phyloP scores from a whole-genome alignment of 2,329 filamentous ascomycete species.

The Penicillium oxalicum region DNA sequence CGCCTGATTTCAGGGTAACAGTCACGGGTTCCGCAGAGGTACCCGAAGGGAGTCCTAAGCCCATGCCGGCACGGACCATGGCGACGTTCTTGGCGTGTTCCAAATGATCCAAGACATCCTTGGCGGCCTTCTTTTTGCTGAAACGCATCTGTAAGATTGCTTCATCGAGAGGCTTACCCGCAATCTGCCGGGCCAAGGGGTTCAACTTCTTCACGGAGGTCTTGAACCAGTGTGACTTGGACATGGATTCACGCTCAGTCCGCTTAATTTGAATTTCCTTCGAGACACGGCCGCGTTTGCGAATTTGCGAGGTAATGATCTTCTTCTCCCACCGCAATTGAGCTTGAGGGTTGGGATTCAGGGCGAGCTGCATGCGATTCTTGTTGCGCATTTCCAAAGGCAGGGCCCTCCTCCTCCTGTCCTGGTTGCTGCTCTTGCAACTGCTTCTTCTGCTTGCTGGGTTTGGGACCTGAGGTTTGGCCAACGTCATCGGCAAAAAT shows the following conservation, averaged over 20 bases:
- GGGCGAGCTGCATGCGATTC: constrained; percentile 53
- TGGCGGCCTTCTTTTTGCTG: constrained; percentile 85
- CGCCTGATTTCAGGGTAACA: constrained; percentile 70
- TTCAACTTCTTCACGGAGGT: constrained; percentile 90
- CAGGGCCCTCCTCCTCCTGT: constrained; percentile 7
- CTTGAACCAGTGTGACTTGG: constrained; percentile 66
- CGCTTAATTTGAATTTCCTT: constrained; percentile 63
- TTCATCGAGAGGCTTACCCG: constrained; percentile 88
- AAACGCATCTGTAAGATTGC: constrained; percentile 93
- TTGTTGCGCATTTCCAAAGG: constrained; percentile 39
- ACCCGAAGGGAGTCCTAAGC: constrained; percentile 45
- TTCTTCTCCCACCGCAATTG: constrained; percentile 74
- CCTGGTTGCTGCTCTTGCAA: constrained; percentile 11
- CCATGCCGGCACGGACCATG: constrained; percentile 77
- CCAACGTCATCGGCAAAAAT: constrained; percentile 39
- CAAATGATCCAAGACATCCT: constrained; percentile 72
- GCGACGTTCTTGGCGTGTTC: constrained; percentile 77
- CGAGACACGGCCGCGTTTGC: constrained; percentile 60
- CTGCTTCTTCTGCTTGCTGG: constrained; percentile 17
- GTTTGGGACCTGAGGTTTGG: constrained; percentile 22
- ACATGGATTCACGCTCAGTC: constrained; percentile 53
- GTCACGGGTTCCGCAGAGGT: constrained; percentile 42
- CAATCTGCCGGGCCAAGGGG: constrained; percentile 78
- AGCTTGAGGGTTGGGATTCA: constrained; percentile 69
- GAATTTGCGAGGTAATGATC: constrained; percentile 72